Evolutionary conservation across 2,329 filamentous ascomycete species (phyloP).

Genomic region (Fusarium nygamai): DNA sequence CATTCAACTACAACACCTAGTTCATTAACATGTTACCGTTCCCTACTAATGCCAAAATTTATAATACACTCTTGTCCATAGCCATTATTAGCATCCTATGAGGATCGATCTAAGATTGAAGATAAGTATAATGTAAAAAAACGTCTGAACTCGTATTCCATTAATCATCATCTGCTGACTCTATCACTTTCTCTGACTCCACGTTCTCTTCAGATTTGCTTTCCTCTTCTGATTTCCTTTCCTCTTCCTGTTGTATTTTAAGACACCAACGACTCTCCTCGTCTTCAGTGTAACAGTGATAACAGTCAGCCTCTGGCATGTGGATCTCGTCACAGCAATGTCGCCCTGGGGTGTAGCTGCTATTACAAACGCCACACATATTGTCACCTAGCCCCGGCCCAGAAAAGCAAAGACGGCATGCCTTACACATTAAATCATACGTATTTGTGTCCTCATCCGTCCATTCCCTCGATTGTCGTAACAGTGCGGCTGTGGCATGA

Average conservation of each 20-base stretch:
- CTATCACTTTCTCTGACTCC: fast-evolving
- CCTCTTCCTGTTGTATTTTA: neutral
- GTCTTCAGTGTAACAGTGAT: fast-evolving
- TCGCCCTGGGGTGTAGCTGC: fast-evolving
- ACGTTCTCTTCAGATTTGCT: no score
- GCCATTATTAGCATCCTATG: no score
- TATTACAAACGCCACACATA: fast-evolving
- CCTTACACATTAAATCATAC: fast-evolving
- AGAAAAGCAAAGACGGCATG: fast-evolving
- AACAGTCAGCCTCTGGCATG: neutral
- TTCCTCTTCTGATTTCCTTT: fast-evolving
- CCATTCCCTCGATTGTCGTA: neutral
- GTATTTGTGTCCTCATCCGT: neutral
- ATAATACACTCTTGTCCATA: no score
- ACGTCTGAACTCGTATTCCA: neutral
- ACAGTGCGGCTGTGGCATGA: neutral
- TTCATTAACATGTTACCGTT: no score
- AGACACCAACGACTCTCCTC: fast-evolving
- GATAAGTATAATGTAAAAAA: neutral
- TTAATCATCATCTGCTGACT: neutral
- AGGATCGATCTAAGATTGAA: neutral
- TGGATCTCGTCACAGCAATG: neutral
- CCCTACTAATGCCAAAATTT: no score
- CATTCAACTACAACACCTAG: no score
- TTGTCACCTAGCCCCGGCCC: fast-evolving